A percentile compares a stretch with the other conserved stretches of the same genome.
phyloP scores from a whole-genome alignment of 2,329 filamentous ascomycete genomes.

The Thermoascus crustaceus region DNA sequence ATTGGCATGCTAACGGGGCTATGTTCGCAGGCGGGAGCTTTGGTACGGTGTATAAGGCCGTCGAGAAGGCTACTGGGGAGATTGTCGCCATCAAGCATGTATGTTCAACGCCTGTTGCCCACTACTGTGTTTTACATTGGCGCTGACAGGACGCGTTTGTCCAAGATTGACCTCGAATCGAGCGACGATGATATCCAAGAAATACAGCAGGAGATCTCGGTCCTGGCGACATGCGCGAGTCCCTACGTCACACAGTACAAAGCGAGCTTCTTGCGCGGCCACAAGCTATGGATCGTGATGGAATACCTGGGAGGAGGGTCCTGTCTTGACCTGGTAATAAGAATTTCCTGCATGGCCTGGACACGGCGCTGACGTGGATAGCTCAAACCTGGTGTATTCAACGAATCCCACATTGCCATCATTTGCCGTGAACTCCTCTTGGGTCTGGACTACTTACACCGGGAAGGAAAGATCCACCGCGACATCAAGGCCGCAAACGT shows the following conservation, averaged over 20 bases:
- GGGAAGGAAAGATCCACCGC: slow-evolving; percentile 89
- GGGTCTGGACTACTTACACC: slow-evolving; percentile 87
- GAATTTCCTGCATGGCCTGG: not conserved
- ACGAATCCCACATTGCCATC: slow-evolving; percentile 85
- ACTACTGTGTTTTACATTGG: slow-evolving; percentile 2
- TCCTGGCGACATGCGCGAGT: slow-evolving; percentile 90
- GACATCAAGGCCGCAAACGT: slow-evolving; percentile 97
- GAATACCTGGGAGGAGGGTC: slow-evolving; percentile 93
- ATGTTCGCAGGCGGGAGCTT: slow-evolving; percentile 71
- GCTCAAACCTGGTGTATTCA: slow-evolving; percentile 85
- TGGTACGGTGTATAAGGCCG: slow-evolving; percentile 92
- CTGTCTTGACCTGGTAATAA: slow-evolving; percentile 74
- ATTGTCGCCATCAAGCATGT: slow-evolving; percentile 96
- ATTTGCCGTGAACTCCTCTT: slow-evolving; percentile 84
- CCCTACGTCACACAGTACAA: slow-evolving; percentile 94
- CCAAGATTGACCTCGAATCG: slow-evolving; percentile 92
- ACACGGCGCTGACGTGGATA: slow-evolving; percentile 32
- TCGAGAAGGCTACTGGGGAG: slow-evolving; percentile 82
- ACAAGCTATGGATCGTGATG: slow-evolving; percentile 99
- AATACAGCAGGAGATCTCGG: slow-evolving; percentile 93
- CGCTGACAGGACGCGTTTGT: slow-evolving; percentile 9
- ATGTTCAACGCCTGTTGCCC: slow-evolving; percentile 29
- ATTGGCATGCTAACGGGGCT: slow-evolving; percentile 9
- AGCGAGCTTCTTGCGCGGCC: slow-evolving; percentile 87
- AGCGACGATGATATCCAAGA: slow-evolving; percentile 98